Base-by-base conservation (phyloP, 164 flowering plant species). In the Stephania cephalantha region DNA sequence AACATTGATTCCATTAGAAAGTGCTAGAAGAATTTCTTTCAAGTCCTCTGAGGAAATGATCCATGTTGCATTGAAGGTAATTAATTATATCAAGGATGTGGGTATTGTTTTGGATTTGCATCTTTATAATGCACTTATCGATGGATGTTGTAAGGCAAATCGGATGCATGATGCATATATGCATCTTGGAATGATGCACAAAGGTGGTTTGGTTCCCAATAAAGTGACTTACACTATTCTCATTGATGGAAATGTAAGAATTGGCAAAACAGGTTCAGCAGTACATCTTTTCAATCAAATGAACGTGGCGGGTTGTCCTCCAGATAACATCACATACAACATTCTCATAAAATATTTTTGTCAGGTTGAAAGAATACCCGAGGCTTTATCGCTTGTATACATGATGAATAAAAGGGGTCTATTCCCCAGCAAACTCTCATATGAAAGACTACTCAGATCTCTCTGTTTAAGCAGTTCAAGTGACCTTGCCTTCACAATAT, bases 381-480 rank as follows among this genome's bases (percentile, higher is more conserved):
- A 90, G 79, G 94, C 89, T 29, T 75, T 90, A 69, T 82, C 86
- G 22, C 70, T 88, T 42, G 69, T 77, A 10, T 68, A 69, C 29
- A 48, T 77, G n/a, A 88, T 90, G 94, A 79, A 79, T 42, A 88
- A 90, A 81, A 87, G 82, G 74, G 89, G 94, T 6, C 75, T 87
- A 48, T 69, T 76, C 52, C 92, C 91, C 42, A 81, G 72, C 30
- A 77, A 74, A 75, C 64, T 45, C 48, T 78, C 86, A 31, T 90
- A 83, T 77, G 81, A 86, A 53, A 75, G 73, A 63, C 55, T 90
- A 71, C 83, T 90, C 48, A 44, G 76, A 44, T 72, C 78, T 58
- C 80, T 87, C 65, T 86, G 80, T 75, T 67, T 73, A 71, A 52
- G 52, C 71, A n/a, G 48, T 72, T 72, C 71, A 48, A 82, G 83